Percentiles rank a stretch among this genome's conserved stretches.
Conservation (phyloP, 1,284 basidiomycete genomes). For the Chiua sp. region DNA sequence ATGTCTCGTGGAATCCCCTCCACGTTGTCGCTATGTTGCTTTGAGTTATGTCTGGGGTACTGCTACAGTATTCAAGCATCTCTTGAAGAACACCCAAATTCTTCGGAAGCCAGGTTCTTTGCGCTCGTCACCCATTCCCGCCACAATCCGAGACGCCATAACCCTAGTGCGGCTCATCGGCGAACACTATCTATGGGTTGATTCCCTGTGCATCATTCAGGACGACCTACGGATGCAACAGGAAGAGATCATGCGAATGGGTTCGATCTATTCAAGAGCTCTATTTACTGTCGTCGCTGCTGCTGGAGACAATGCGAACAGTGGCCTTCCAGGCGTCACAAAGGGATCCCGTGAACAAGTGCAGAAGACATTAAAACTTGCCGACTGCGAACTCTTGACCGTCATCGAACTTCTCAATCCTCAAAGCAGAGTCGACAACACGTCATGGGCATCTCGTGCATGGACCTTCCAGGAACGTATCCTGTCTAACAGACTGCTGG, state of each 20-base stretch:
- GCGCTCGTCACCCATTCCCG: conserved; percentile 12
- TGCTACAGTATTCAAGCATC: conserved; percentile 17
- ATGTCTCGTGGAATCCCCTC: conserved; percentile 18
- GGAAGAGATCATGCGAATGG: conserved; percentile 25
- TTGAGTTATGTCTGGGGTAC: conserved; percentile 29
- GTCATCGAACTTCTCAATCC: conserved; percentile 10
- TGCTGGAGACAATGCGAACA: conserved; percentile 16
- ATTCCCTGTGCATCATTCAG: conserved; percentile 30
- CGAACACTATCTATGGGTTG: conserved; percentile 31
- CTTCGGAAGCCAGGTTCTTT: conserved; percentile 14
- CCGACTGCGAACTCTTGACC: conserved; percentile 12
- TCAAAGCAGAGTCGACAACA: conserved; percentile 2
- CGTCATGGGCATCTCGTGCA: conserved; percentile 19
- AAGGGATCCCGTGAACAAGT: conserved; percentile 8
- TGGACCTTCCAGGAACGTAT: conserved; percentile 33
- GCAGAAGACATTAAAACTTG: conserved; percentile 17
- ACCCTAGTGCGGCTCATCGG: conserved; percentile 19
- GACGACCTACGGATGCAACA: conserved; percentile 21
- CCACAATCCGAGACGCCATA: conserved; percentile 27
- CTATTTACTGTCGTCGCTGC: conserved; percentile 28
- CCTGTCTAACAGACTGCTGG: conserved; percentile 21
- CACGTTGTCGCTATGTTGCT: conserved; percentile 23
- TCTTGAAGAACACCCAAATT: conserved; percentile 12
- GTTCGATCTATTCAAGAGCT: conserved; percentile 20
- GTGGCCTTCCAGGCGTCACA: conserved; percentile 19